Evolutionary conservation across 345 rosid genomes (phyloP), one percentile per base, ranked within the genome.

Genomic region (Eucalyptus dawsonii): DNA sequence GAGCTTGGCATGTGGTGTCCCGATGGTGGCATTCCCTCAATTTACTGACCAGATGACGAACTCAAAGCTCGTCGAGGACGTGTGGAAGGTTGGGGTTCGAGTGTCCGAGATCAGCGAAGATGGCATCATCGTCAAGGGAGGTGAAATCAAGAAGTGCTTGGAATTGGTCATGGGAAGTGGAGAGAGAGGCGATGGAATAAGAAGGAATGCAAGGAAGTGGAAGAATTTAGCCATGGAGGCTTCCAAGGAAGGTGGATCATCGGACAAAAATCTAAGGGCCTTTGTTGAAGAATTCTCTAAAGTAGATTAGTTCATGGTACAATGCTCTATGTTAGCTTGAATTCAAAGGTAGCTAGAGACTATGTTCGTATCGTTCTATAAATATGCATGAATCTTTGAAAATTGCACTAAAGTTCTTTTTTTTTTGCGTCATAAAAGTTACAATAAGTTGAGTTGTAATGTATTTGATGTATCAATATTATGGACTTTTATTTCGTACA

Each of bases 111-210:
- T 45, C 7, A 88, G 87, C 14, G 89, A 53, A 44, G 91, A 88
- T 15, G 86, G 88, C 88, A n/a, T 91, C 42, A 45, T 88, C 25
- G 90, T 90, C 22, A 89, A 62, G 56, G 89, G 91, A 51, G 90
- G 91, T 24, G 93, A 93, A 91, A 90, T 92, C 45, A 89, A 29
- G 89, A 90, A 87, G 44, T 91, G 93, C 53, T 81, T 93, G 90
- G 94, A 90, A 16, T 14, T 91, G 62, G 92, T 91, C 54, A 90
- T 92, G 95, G 93, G 88, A 67, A 58, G 85, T 31, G 91, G 89
- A 21, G 92, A 89, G 25, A 47, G 67, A 58, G 91, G 92, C 7
- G 62, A 89, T 6, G 91, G 87, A 29, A 53, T 92, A n/a, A 91
- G 91, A 67, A 56, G 14, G 54, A 90, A 91, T 80, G 91, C 92